phyloP scores from a whole-genome alignment of 139 green algal species.

The Chlamydomonas incerta region DNA sequence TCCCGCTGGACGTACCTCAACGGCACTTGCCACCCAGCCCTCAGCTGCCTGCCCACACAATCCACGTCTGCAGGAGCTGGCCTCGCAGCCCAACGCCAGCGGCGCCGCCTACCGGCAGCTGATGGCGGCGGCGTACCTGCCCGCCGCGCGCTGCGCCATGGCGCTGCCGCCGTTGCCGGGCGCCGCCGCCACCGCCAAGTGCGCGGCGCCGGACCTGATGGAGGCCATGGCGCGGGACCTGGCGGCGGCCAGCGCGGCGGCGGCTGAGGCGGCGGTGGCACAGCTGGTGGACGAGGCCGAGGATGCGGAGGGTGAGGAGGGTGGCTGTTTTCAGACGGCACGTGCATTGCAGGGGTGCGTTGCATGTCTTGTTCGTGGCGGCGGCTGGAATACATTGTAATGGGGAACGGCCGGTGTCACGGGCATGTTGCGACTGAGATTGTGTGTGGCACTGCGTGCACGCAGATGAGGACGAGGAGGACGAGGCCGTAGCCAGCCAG shows the following conservation, averaged over 20 bases:
- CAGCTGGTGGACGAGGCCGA: neutral
- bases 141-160: slow-evolving; percentile 20
- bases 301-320: neutral
- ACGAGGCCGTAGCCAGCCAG: neutral
- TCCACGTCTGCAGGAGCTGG: too few relatives aligned
- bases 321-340: too few relatives aligned
- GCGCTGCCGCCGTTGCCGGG: neutral
- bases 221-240: neutral
- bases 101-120: slow-evolving; percentile 8
- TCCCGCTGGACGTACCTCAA: too few relatives aligned
- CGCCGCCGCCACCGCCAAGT: slow-evolving; percentile 6
- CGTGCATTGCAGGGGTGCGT: too few relatives aligned
- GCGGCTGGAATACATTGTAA: too few relatives aligned
- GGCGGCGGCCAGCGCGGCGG: neutral
- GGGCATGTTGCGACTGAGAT: too few relatives aligned
- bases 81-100: too few relatives aligned
- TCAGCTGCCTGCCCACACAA: too few relatives aligned
- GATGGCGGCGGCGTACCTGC: neutral
- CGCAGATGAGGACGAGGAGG: neutral
- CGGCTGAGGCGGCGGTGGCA: neutral
- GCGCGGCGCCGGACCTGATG: slow-evolving; percentile 6
- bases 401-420: too few relatives aligned
- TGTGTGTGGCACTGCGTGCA: too few relatives aligned
- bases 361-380: too few relatives aligned
- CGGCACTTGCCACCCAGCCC: too few relatives aligned